These are phyloP conservation scores for Colletotrichum tabaci DNA, from an alignment of 2,329 filamentous ascomycete genomes.

Conservation along the genomic window DNA sequence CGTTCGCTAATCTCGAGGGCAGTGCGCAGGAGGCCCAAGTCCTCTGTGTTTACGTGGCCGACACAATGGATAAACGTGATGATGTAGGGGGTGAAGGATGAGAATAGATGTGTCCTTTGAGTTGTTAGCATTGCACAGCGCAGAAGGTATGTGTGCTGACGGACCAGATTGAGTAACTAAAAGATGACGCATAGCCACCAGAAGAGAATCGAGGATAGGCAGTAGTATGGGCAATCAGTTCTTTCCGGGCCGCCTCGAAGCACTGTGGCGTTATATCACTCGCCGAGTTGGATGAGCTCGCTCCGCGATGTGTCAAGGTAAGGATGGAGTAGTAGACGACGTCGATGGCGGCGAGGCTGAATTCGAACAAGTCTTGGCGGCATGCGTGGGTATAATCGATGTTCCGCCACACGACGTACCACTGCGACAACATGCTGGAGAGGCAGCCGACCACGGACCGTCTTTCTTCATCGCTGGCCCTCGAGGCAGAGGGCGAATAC, in stretches of 20 bases:
- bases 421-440: constrained; percentile 33
- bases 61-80: constrained; percentile 45
- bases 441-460: constrained; percentile 17
- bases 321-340: constrained; percentile 45
- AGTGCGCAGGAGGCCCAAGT: constrained; percentile 27
- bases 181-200: constrained; percentile 35
- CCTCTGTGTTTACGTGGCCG: constrained; percentile 30
- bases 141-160: neutral
- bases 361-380: constrained; percentile 39
- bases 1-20: constrained; percentile 29
- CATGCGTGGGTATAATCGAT: constrained; percentile 40
- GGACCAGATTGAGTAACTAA: constrained; percentile 45
- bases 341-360: constrained; percentile 41
- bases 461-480: constrained; percentile 18
- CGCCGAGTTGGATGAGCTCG: constrained; percentile 36
- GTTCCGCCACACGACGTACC: constrained; percentile 40
- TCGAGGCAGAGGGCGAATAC: constrained; percentile 30
- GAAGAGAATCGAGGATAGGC: constrained; percentile 39
- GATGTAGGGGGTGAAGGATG: constrained; percentile 45
- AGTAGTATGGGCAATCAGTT: constrained; percentile 39
- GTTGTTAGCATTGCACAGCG: neutral
- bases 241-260: constrained; percentile 42
- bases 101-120: constrained; percentile 44
- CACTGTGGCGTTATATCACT: constrained; percentile 41
- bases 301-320: constrained; percentile 42